Evolutionary conservation across 306 rosid species (phyloP), one percentile per base, ranked within the genome.

Genomic region (Ormosia emarginata): DNA sequence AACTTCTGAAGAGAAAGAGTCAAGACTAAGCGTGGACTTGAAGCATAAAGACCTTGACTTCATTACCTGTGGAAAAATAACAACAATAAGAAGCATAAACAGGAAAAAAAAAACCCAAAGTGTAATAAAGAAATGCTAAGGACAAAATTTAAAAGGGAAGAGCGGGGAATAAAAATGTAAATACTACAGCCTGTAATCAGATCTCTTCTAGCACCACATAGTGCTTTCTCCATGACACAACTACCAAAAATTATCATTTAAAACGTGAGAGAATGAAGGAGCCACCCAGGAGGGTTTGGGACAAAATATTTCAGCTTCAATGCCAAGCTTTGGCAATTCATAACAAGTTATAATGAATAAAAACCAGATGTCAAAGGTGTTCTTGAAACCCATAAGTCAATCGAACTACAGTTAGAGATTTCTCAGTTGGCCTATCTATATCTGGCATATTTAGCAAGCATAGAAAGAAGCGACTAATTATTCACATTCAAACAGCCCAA

Each of bases 11-110:
- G 87, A 73, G 81, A 70, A 69, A 65, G 84, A 82, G 34, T 83
- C 85, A 3, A 82, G 73, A 79, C 81, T 85, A 80, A 39, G 44
- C 55, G 69, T 87, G 71, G 92, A 87, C 62, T 74, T 83, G 24
- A 90, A 66, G 57, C 76, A 75, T 68, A 95, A 79, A 69, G 90
- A 68, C 46, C 86, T 92, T 72, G 88, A 87, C 75, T 81, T 80
- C 47, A 92, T 59, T 71, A 86, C 90, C 99, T 94, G 94, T 41
- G 30, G 74, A 71, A 74, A 72, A 72, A 78, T 37, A 64, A 53
- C n/a, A 66, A 12, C 63, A 80, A 63, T 69, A 67, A 41, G 75
- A 40, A 82, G 41, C 32, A 64, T 34, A 44, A 75, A 52, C 41
- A 68, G 33, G 5, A 9, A 2, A 59, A 24, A 36, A 36, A 57